Base-by-base conservation (phyloP, 148 eudicot species). In the Vaccinium myrtillus region DNA sequence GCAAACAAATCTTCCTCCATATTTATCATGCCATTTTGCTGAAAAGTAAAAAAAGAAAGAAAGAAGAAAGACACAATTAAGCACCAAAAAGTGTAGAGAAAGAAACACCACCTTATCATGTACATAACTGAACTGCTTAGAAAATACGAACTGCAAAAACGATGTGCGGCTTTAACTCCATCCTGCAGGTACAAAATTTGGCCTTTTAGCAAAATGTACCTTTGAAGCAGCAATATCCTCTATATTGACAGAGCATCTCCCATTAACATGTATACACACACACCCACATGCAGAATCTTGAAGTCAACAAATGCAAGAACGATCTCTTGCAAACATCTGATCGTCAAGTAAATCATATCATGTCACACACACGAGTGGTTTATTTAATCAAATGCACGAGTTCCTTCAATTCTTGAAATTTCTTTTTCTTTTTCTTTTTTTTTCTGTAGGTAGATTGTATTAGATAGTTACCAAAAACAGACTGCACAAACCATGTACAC, bases 81-180 rank as follows among this genome's bases (percentile, higher is more conserved):
- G 77, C 30, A 65, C 75, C 23, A 84, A 2, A 67, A 65, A 69
- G 49, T 58, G 82, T 25, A 83, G 19, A 21, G 59, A 58, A 76
- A 84, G 80, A 77, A 80, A 73, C 75, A n/a, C 79, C 82, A 94
- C 99, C 98, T 95, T 93, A 95, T 97, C 95, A 91, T 94, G 87
- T 90, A 83, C 99, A 97, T 88, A 79, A 97, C 99, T 18, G 98
- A 92, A 93, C 95, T 91, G 93, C 99, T 95, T 78, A 97, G 88
- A 83, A 90, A 95, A 90, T 96, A 89, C 79, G 93, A 81, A 75
- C 91, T 87, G 87, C 99, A 97, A 84, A 95, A 97, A 70, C 81
- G 88, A 80, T 95, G 91, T 76, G 99, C 99, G 55, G 96, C 96
- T 88, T 85, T 95, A 27, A 81, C 90, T 88, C 99, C 99, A 88